Conservation (phyloP, 208 protist genomes). For the Trypanosoma mega region DNA sequence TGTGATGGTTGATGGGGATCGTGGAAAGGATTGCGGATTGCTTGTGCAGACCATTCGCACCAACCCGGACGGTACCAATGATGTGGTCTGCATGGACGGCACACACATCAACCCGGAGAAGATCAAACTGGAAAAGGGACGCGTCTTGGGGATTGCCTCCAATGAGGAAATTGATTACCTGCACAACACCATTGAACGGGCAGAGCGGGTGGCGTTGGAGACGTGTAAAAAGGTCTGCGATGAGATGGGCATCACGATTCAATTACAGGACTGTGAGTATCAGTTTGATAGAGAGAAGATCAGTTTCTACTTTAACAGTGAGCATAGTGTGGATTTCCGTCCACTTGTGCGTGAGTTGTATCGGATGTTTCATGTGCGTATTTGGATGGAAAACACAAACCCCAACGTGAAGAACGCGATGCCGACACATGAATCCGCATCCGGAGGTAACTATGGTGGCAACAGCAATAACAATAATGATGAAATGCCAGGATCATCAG, state of each 20-base stretch:
- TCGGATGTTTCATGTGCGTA: slow-evolving; percentile 85
- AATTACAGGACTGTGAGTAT: slow-evolving; percentile 84
- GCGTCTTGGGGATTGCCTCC: slow-evolving; percentile 65
- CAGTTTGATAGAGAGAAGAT: slow-evolving; percentile 95
- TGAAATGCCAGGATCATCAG: neutral
- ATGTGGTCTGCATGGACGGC: slow-evolving; percentile 70
- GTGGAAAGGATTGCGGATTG: slow-evolving; percentile 81
- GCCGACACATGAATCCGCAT: slow-evolving; percentile 33
- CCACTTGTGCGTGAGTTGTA: slow-evolving; percentile 87
- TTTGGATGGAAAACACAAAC: slow-evolving; percentile 94
- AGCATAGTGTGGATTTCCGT: slow-evolving; percentile 89
- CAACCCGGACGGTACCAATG: slow-evolving; percentile 38
- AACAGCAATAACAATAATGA: slow-evolving; percentile 29
- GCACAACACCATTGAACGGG: slow-evolving; percentile 69
- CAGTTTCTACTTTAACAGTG: slow-evolving; percentile 91
- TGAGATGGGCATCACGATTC: slow-evolving; percentile 82
- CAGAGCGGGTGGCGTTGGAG: slow-evolving; percentile 85
- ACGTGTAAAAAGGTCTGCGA: slow-evolving; percentile 78
- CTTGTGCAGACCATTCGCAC: slow-evolving; percentile 67
- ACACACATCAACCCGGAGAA: slow-evolving; percentile 64
- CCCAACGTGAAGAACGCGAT: slow-evolving; percentile 83
- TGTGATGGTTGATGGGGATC: slow-evolving; percentile 89
- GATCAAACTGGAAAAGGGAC: slow-evolving; percentile 76
- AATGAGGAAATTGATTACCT: slow-evolving; percentile 72
- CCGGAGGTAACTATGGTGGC: slow-evolving; percentile 5